Conservation (phyloP, 306 rosid genomes). For the Sechiopsis laciniata region DNA sequence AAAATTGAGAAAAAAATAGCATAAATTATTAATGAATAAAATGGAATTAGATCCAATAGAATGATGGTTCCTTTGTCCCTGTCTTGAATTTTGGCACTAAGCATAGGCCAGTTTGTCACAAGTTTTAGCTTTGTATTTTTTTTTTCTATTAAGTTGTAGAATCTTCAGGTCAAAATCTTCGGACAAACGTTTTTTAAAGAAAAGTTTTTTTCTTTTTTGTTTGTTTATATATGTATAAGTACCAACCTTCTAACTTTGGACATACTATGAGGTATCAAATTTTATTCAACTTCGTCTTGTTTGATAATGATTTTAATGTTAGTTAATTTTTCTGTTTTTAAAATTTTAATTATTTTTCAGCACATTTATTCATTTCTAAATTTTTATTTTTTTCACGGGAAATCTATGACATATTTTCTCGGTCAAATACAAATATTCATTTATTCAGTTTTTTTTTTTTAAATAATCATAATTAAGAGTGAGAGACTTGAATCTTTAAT, state of each 20-base stretch:
- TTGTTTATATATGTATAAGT: background rate
- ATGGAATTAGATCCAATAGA: slow-evolving; percentile 1
- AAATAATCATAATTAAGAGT: no score
- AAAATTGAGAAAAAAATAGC: no score
- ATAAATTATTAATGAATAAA: background rate
- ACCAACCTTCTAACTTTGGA: background rate
- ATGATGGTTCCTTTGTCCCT: background rate
- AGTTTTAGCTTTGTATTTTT: background rate
- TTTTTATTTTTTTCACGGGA: background rate
- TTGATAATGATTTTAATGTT: background rate
- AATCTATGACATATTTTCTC: background rate
- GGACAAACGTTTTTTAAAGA: background rate
- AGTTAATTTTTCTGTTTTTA: background rate
- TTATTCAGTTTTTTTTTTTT: background rate
- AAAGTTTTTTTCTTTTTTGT: background rate
- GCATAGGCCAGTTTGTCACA: background rate
- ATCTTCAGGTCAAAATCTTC: background rate
- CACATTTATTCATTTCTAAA: background rate
- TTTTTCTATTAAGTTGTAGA: background rate
- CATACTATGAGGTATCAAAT: background rate
- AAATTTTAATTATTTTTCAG: background rate
- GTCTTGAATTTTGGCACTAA: background rate
- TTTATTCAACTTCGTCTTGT: background rate
- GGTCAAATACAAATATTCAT: background rate
- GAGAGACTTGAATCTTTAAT: no score